phyloP scores from a whole-genome alignment of 805 yeast species.

The Teunomyces barrocoloradensis region DNA sequence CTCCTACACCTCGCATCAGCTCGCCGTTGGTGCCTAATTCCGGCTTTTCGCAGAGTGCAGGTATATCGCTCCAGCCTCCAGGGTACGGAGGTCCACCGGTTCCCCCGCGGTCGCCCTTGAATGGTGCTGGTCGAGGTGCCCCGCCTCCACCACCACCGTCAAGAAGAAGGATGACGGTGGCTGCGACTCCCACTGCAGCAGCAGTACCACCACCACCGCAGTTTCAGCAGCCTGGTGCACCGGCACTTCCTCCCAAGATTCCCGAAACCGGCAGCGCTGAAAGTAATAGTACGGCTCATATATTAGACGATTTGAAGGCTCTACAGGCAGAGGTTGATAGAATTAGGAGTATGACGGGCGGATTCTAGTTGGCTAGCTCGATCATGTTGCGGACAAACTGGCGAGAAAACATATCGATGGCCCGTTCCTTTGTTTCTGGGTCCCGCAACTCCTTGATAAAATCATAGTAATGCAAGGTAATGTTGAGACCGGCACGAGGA shows the following conservation, averaged over 20 bases:
- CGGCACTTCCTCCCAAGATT: conserved; percentile 4
- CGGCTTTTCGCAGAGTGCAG: background rate
- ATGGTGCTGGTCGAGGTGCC: conserved; percentile 5
- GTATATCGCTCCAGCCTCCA: background rate
- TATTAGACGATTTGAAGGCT: conserved; percentile 62
- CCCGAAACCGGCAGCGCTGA: conserved; percentile 2
- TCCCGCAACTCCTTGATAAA: conserved; percentile 6
- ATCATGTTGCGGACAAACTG: background rate
- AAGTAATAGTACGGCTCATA: conserved; percentile 44
- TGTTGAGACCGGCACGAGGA: conserved; percentile 15
- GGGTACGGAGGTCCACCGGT: conserved; percentile 11
- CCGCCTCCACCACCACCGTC: conserved; percentile 46
- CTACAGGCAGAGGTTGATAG: conserved; percentile 70
- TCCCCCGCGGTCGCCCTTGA: conserved; percentile 24
- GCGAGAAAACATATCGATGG: conserved; percentile 1
- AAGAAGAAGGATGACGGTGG: conserved; percentile 26
- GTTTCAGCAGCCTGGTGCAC: conserved; percentile 24
- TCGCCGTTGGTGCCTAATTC: conserved; percentile 9
- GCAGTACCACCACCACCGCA: conserved; percentile 19
- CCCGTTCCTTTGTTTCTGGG: background rate
- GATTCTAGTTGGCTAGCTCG: conserved; percentile 23
- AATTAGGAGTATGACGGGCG: conserved; percentile 46
- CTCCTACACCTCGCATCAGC: conserved; percentile 23
- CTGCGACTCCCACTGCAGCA: background rate
- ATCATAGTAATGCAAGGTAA: conserved; percentile 11